Evolutionary conservation across 2,329 filamentous ascomycete genomes (phyloP).

Genomic region (Conoideocrella luteorostrata): DNA sequence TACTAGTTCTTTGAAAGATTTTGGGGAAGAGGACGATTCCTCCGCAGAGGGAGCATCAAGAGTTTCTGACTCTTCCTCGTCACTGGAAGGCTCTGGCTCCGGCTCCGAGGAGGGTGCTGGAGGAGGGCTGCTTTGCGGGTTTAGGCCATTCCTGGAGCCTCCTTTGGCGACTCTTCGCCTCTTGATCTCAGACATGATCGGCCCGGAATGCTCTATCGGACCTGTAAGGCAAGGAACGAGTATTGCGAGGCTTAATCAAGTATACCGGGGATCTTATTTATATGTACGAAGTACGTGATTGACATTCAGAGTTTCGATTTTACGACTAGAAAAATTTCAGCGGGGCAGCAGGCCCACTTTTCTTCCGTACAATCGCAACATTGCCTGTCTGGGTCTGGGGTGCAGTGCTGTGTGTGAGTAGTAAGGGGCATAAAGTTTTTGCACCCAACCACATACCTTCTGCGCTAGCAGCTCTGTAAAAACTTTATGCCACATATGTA

Average conservation of each 20-base stretch:
- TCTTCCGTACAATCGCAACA: too few species aligned
- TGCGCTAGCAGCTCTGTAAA: too few species aligned
- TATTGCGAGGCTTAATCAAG: too few species aligned
- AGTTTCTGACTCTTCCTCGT: constrained; percentile 26
- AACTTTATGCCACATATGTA: too few species aligned
- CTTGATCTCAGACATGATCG: constrained; percentile 31
- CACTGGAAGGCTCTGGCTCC: constrained; percentile 8
- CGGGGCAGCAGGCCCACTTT: constrained; percentile 31
- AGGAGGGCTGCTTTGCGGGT: not conserved
- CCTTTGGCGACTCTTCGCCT: constrained; percentile 33
- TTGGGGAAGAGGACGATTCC: constrained; percentile 30
- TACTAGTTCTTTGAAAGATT: constrained; percentile 62
- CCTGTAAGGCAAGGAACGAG: not conserved
- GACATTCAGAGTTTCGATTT: not conserved
- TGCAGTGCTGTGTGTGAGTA: too few species aligned
- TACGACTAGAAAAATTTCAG: constrained; percentile 22
- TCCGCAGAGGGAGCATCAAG: constrained; percentile 26
- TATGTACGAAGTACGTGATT: too few species aligned
- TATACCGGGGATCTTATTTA: too few species aligned
- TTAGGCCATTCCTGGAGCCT: constrained; percentile 15
- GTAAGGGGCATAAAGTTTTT: too few species aligned
- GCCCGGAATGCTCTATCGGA: too few species aligned
- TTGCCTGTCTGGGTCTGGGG: too few species aligned
- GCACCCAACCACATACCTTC: too few species aligned
- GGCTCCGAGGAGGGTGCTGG: constrained; percentile 4